Conservation (phyloP, 345 rosid species). For the Murraya koenigii region DNA sequence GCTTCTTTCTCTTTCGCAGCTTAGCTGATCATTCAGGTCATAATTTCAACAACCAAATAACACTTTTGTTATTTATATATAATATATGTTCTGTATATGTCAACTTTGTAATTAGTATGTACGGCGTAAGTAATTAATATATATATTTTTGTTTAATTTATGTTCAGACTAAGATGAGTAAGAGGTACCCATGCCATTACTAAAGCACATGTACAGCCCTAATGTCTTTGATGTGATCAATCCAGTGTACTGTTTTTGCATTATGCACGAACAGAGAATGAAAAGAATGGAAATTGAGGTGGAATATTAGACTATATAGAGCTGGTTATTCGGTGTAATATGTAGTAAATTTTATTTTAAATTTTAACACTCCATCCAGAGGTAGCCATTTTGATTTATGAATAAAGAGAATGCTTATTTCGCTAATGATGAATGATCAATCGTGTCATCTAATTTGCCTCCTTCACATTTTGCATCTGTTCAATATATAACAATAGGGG, state of each 20-base stretch:
- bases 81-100: not conserved
- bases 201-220: conserved; percentile 48
- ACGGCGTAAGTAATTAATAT: too few relatives aligned
- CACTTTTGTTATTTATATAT: not conserved
- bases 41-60: too few relatives aligned
- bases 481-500: too few relatives aligned
- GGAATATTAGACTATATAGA: not conserved
- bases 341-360: too few relatives aligned
- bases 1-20: conserved; percentile 30
- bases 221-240: conserved; percentile 39
- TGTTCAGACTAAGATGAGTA: conserved; percentile 24
- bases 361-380: too few relatives aligned
- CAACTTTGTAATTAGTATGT: not conserved
- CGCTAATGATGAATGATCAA: too few relatives aligned
- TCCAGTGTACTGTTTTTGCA: not conserved
- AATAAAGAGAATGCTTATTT: too few relatives aligned
- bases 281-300: not conserved
- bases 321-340: not conserved
- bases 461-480: too few relatives aligned
- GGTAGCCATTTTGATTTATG: too few relatives aligned
- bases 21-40: conserved; percentile 50
- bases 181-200: conserved; percentile 41
- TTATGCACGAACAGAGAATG: not conserved
- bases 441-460: too few relatives aligned
- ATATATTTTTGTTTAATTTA: not conserved